Percentiles rank a stretch among this genome's conserved stretches.
phyloP scores from a whole-genome alignment of 176 grass and related monocot species.

The Coix lacrymajobi region DNA sequence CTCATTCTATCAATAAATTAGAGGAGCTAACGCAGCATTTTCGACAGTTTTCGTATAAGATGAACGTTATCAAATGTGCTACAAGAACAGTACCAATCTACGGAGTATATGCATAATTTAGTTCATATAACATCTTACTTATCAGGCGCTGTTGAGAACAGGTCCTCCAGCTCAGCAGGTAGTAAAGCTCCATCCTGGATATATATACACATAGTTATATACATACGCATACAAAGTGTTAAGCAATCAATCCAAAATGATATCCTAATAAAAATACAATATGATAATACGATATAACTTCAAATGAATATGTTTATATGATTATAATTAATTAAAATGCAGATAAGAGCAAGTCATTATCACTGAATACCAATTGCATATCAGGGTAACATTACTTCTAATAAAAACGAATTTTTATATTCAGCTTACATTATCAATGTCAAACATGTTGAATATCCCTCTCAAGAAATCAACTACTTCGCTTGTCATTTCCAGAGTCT shows the following conservation, averaged over 20 bases:
- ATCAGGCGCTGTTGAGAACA: conserved; percentile 91
- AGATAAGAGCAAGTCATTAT: not conserved
- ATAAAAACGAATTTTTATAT: not conserved
- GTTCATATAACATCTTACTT: conserved; percentile 44
- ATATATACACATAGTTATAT: too few relatives aligned
- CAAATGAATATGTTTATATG: not conserved
- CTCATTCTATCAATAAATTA: not conserved
- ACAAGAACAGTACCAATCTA: not conserved
- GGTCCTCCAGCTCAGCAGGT: conserved; percentile 88
- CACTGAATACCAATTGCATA: not conserved
- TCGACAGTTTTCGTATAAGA: not conserved
- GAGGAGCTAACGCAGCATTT: not conserved
- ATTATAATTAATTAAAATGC: not conserved
- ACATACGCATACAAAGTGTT: too few relatives aligned
- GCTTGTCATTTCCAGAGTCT: conserved; percentile 83
- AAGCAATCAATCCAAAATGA: not conserved
- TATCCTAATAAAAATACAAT: too few relatives aligned
- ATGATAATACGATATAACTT: not conserved
- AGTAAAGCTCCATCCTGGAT: conserved; percentile 75
- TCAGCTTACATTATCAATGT: conserved; percentile 77
- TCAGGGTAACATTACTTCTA: not conserved
- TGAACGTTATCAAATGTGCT: not conserved
- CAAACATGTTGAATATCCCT: conserved; percentile 80
- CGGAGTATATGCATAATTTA: not conserved
- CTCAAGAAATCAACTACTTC: conserved; percentile 79